Evolutionary conservation across 1,284 basidiomycete genomes (phyloP), one percentile per base, ranked within the genome.

Genomic region (Lentinula novae-zelandiae): DNA sequence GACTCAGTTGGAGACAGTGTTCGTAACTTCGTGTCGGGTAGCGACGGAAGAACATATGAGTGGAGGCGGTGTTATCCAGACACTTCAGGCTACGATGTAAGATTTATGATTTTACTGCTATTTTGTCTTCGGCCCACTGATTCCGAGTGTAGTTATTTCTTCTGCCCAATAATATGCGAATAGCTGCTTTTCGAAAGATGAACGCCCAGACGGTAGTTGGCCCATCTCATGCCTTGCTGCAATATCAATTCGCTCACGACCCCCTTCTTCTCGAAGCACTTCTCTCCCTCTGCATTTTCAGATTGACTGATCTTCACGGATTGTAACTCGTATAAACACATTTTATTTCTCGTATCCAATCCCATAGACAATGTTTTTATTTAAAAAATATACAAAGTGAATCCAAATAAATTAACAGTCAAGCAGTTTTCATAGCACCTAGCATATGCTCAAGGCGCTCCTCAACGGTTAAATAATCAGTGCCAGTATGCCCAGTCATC

Each of bases 401-500:
- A 20, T 61, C 53, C 50, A 62, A 66, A 67, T 66, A 44, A 34
- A 46, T 42, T 27, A 44, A 15, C 13, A 46, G 22, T 73, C 66
- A 76, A 58, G 70, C 51, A 63, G 73, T 71, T 63, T 76, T 75
- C 70, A 89, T 80, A 49, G 81, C 73, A 51, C 82, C 84, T 63
- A 92, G 77, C 86, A 91, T 87, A 63, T 84, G 84, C 63, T 92
- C 90, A 60, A 90, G 73, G 64, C 82, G 80, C 69, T 92, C 90
- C 71, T 92, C 90, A 9, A 90, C 80, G 20, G 85, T 87, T 85
- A 85, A 87, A 62, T 83, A 78, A 61, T 88, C 86, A 59, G 81
- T 74, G 36, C 84, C 84, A 44, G 88, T 85, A 58, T 80, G 74
- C 36, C 85, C 84, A 38, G 88, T 85, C 60, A 88, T 67, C 36